Percentiles rank a stretch among this genome's conserved stretches.
Conservation (phyloP, 371 early-diverging fungal species). For the Syncephalis plumigaleata region DNA sequence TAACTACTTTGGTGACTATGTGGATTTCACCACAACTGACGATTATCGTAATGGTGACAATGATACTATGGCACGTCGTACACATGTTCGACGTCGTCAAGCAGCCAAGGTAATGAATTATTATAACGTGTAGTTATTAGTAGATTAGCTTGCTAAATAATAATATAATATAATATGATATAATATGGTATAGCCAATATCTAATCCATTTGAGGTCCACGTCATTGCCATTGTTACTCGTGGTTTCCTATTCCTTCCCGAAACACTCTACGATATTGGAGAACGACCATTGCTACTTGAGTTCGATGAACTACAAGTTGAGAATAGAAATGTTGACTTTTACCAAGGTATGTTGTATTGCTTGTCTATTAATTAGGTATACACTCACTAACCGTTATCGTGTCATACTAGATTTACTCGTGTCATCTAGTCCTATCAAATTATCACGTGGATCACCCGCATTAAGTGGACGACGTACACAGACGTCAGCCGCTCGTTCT, state of each 20-base stretch:
- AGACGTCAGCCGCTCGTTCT: slow-evolving; percentile 1
- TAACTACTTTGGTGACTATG: slow-evolving; percentile 58
- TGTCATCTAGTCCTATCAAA: slow-evolving; percentile 39
- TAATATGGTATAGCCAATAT: slow-evolving; percentile 25
- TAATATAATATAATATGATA: too few species aligned
- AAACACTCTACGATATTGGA: slow-evolving; percentile 48
- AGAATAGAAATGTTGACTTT: slow-evolving; percentile 39
- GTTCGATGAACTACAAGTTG: slow-evolving; percentile 43
- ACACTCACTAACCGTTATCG: not conserved
- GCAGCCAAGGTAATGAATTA: slow-evolving; percentile 1
- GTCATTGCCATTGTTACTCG: slow-evolving; percentile 29
- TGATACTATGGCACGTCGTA: slow-evolving; percentile 10
- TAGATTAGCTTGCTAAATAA: not conserved
- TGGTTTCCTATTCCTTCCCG: slow-evolving; percentile 42
- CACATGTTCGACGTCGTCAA: not conserved
- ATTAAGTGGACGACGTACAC: not conserved
- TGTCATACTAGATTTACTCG: slow-evolving; percentile 31
- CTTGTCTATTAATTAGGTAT: too few species aligned
- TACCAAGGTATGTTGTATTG: slow-evolving; percentile 30
- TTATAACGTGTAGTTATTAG: too few species aligned
- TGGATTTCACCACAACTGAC: slow-evolving; percentile 48
- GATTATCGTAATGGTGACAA: slow-evolving; percentile 41
- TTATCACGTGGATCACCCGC: slow-evolving; percentile 8
- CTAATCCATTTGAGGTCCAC: slow-evolving; percentile 49
- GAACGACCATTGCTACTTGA: slow-evolving; percentile 32